phyloP scores from a whole-genome alignment of 2,329 filamentous ascomycete genomes.

The Cladosporium sp. region DNA sequence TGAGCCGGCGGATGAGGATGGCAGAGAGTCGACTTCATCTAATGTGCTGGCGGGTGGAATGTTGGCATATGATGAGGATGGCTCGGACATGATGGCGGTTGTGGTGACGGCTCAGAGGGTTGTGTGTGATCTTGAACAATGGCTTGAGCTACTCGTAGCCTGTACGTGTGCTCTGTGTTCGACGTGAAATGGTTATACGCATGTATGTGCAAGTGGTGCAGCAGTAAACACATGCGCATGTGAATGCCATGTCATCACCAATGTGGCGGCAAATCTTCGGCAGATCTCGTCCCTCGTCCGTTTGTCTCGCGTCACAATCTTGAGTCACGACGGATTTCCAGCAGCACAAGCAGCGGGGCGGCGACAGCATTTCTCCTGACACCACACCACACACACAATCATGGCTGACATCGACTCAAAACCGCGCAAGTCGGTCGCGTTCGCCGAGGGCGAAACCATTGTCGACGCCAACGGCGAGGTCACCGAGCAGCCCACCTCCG shows the following conservation, averaged over 20 bases:
- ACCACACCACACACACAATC: slow-evolving; percentile 35
- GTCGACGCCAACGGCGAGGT: slow-evolving; percentile 88
- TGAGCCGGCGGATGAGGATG: slow-evolving; percentile 46
- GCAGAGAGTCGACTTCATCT: slow-evolving; percentile 48
- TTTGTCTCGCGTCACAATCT: slow-evolving; percentile 1
- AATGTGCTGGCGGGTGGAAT: slow-evolving; percentile 24
- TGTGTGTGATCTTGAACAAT: too few relatives aligned
- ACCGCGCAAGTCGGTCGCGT: slow-evolving; percentile 88
- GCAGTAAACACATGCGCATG: too few relatives aligned
- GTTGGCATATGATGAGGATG: slow-evolving; percentile 53
- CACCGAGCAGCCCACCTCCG: slow-evolving; percentile 60
- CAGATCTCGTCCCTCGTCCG: too few relatives aligned
- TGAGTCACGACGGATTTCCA: slow-evolving; percentile 12
- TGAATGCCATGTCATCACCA: too few relatives aligned
- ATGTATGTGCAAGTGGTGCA: too few relatives aligned
- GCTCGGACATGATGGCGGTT: slow-evolving; percentile 30
- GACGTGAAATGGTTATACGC: too few relatives aligned
- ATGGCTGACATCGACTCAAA: slow-evolving; percentile 53
- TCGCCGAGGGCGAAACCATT: slow-evolving; percentile 80
- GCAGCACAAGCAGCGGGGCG: slow-evolving; percentile 10
- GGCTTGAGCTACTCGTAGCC: too few relatives aligned
- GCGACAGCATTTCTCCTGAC: slow-evolving; percentile 9
- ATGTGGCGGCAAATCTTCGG: background rate
- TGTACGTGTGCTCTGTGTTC: too few relatives aligned
- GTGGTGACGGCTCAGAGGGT: background rate